These are phyloP conservation scores for Rhizophagus clarus DNA, from an alignment of 192 early-diverging fungal genomes.

Conservation along the genomic window DNA sequence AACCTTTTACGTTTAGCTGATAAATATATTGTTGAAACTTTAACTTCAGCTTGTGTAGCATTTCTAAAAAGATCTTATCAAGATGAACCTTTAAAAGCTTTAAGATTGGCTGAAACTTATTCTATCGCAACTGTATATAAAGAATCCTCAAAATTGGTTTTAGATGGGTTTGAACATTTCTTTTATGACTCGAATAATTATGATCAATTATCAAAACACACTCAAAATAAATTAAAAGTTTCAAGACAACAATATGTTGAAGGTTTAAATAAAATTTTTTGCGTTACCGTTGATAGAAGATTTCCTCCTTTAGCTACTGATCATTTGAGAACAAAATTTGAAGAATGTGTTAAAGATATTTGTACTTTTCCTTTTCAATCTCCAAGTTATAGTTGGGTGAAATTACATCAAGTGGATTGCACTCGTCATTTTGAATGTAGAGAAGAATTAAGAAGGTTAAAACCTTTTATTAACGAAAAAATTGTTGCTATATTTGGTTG, in stretches of 20 bases:
- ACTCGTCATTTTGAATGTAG: conserved; percentile 31
- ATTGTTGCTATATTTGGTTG: conserved; percentile 15
- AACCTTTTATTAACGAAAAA: conserved; percentile 22
- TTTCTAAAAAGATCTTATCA: conserved; percentile 23
- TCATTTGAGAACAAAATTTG: conserved; percentile 32
- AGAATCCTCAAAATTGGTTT: conserved; percentile 29
- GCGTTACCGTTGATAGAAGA: conserved; percentile 16
- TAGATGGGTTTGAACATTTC: conserved; percentile 25
- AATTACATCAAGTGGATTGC: conserved; percentile 32
- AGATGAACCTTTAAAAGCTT: conserved; percentile 28
- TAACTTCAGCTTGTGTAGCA: conserved; percentile 22
- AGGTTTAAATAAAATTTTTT: conserved; percentile 29
- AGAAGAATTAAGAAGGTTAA: conserved; percentile 29
- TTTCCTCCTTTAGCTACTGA: conserved; percentile 28
- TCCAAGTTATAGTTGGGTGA: conserved; percentile 9
- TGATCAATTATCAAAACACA: neutral
- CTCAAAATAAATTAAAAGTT: conserved; percentile 18
- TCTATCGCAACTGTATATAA: conserved; percentile 23
- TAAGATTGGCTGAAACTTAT: conserved; percentile 31
- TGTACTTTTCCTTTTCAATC: conserved; percentile 27
- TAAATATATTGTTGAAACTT: conserved; percentile 29
- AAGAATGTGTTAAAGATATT: conserved; percentile 32
- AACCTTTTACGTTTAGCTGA: conserved; percentile 27
- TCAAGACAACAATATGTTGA: conserved; percentile 30
- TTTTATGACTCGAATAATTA: conserved; percentile 12